Base-by-base conservation (phyloP, 306 rosid genomes). In the Purshia tridentata region DNA sequence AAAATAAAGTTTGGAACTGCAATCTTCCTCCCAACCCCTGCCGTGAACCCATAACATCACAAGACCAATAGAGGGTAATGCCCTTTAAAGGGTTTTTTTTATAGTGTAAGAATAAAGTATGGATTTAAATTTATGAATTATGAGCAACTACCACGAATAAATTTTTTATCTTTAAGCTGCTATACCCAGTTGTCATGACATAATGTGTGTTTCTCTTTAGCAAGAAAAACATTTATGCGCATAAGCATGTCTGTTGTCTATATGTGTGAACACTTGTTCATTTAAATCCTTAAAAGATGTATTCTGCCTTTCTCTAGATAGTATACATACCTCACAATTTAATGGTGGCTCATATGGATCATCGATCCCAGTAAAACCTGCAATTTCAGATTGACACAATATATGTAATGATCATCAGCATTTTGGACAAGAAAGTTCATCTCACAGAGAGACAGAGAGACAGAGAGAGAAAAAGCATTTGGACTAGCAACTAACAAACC, bases 341-440 rank as follows among this genome's bases (percentile, higher is more conserved):
- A 77, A 57, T 3, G 96, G 96, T 12, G 76, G 20, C 79, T 90
- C 96, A 3, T 90, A 90, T 18, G 96, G 96, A 86, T 90, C 96
- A 77, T 90, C 96, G 56, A 90, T 86, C 74, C 96, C 96, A 16
- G 96, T 90, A 79, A 90, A 90, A 73, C 92, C 96, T 90, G 85
- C 80, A 83, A 67, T 44, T 35, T 10, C 20, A 4, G 37, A 64
- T 10, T 11, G 55, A 66, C n/a, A 65, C 37, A 55, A 42, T 22
- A 15, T 61, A 47, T 50, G 62, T 23, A 22, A 56, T 42, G 8
- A 19, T 19, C 8, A 19, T 19, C 55, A 39, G 14, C 55, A 70
- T 20, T 56, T 56, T 16, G 18, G 39, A 45, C 44, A 13, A 39
- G 14, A 29, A 44, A 66, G 4, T 4, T 8, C 19, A 67, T 47